Base-by-base conservation (phyloP, 2,329 filamentous ascomycete genomes). In the Arthrinium phaeospermum region DNA sequence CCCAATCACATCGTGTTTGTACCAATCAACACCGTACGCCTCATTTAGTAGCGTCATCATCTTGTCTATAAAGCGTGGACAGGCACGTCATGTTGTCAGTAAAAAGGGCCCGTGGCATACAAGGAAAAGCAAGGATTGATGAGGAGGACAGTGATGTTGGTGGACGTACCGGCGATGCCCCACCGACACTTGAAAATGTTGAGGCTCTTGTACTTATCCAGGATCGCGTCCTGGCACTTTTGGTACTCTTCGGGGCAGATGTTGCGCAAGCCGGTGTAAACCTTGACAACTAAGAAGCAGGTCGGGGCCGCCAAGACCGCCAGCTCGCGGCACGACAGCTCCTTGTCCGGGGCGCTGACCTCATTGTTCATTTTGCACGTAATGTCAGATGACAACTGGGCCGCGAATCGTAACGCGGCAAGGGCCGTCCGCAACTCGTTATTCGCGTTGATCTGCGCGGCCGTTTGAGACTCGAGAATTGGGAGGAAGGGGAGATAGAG, bases 151-250 rank as follows among this genome's bases (percentile, higher is more conserved):
- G 51, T 0, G 53, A 68, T 37, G 12, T 37, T 1, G 57, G n/a
- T 22, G 41, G 75, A 75, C 77, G n/a, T 73, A 81, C 80, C 79
- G 41, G 80, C 80, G 61, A 81, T 79, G 4, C 79, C 80, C 80
- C 80, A 81, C 6, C 80, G 75, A 51, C 76, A 79, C 46, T 79
- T 80, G 67, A 81, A 81, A 34, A 81, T 67, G 73, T 70, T 74
- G 24, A 81, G 73, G 73, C 79, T 81, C 75, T 81, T 79, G 27
- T 80, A 81, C 71, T 81, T 81, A 67, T 80, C 78, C 8, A 75
- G 73, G 47, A 81, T 81, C 5, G 77, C 77, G 67, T 71, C 72
- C 74, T 80, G 74, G 71, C 78, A 80, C 49, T 75, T 71, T 4
- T 68, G 72, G 16, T 72, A 45, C 71, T 81, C 77, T 10, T 78